Base-by-base conservation (phyloP, 176 grass and related monocot genomes). In the Musa itinerans region DNA sequence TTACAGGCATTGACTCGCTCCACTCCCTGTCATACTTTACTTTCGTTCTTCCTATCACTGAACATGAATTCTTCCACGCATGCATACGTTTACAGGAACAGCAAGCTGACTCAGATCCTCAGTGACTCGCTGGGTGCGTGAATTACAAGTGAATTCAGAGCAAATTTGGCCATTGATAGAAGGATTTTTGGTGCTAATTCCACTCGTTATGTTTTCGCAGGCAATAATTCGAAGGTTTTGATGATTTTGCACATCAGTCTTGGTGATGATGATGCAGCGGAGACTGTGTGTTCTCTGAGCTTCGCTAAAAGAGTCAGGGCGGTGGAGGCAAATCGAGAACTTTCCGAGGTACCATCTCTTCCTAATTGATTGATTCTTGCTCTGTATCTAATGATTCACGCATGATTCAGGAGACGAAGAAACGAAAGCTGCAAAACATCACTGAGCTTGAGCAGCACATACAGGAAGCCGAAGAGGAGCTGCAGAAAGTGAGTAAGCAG, bases 51-150 rank as follows among this genome's bases (percentile, higher is more conserved):
- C 20, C 20, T 9, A 15, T 62, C 57, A 17, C 20, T 21, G 57
- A 17, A 9, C 20, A 62, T 21, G 1, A 19, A 15, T 29, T 56
- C 11, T 13, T 7, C 13, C 24, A 13, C 11, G 12, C 17, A 23
- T 34, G 16, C 21, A 20, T 19, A 0, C 51, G 9, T 23, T 49
- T 78, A 73, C 82, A 98, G 95, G 83, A 98, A 98, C 77, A 98
- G 88, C 81, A 98, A 98, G 81, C 90, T 98, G 54, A 98, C 95
- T 70, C 95, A 98, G 59, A 85, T 93, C 77, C 84, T 98, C 10
- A 91, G 88, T 71, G 95, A 98, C 74, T 98, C 95, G 13, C 87
- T 98, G 2, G 90, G 90, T 98, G 87, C 14, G 62, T 5, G 24
- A 78, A 24, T 70, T 75, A 15, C 49, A 61, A 25, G 34, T 58